These are phyloP conservation scores for Aspergillus ochraceoroseus DNA, from an alignment of 2,329 filamentous ascomycete species.

Conservation along the genomic window DNA sequence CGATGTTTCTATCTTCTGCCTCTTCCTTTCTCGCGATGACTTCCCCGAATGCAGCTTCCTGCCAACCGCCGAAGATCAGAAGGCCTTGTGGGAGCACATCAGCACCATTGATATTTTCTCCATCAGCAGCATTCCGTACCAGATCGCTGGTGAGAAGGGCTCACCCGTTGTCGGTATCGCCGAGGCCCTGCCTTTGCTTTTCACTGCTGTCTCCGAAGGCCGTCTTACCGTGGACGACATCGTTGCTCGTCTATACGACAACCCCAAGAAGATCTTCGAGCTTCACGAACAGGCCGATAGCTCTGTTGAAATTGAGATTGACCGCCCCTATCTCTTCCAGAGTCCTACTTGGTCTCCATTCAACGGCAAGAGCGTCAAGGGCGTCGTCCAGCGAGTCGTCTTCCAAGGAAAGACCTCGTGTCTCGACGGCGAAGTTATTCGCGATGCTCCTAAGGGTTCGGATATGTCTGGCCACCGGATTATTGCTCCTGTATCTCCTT, in stretches of 20 bases:
- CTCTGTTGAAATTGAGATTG: constrained; percentile 69
- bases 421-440: constrained; percentile 62
- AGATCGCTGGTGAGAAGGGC: constrained; percentile 58
- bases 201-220: constrained; percentile 71
- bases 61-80: constrained; percentile 63
- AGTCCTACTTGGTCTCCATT: constrained; percentile 64
- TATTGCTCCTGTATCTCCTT: constrained; percentile 49
- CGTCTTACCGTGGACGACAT: constrained; percentile 70
- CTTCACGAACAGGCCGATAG: constrained; percentile 73
- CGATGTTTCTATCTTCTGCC: constrained; percentile 73
- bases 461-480: constrained; percentile 68
- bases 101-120: constrained; percentile 73
- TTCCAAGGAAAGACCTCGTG: constrained; percentile 72
- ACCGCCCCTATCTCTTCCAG: constrained; percentile 61
- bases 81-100: constrained; percentile 68
- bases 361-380: constrained; percentile 62
- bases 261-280: constrained; percentile 76
- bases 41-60: constrained; percentile 63
- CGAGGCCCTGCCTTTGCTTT: constrained; percentile 67
- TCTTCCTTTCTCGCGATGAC: constrained; percentile 68
- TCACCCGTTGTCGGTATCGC: constrained; percentile 63
- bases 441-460: constrained; percentile 57
- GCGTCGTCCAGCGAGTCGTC: constrained; percentile 67
- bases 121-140: constrained; percentile 71
- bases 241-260: constrained; percentile 66